A percentile compares a stretch with the other conserved stretches of the same genome.
These are phyloP conservation scores for Coemansia sp. DNA, from an alignment of 192 early-diverging fungal species.

Conservation along the genomic window DNA sequence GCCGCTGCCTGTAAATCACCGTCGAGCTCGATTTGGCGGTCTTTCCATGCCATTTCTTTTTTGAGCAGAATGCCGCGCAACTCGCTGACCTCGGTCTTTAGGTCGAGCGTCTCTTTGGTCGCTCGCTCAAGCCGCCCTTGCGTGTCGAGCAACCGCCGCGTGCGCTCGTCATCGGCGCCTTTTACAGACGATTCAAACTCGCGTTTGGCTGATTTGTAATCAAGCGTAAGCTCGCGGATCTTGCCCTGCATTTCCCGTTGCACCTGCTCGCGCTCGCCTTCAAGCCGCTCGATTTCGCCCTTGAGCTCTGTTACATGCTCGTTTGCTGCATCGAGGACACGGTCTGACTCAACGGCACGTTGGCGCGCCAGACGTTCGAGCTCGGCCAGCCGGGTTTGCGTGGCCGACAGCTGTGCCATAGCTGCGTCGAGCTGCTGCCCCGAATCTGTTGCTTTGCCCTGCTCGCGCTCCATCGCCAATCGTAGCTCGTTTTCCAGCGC, in stretches of 20 bases:
- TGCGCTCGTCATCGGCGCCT: conserved; percentile 34
- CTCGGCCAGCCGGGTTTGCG: conserved; percentile 20
- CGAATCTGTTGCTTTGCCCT: conserved; percentile 1
- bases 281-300: conserved; percentile 36
- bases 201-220: conserved; percentile 38
- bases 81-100: conserved; percentile 42
- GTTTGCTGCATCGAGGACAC: conserved; percentile 35
- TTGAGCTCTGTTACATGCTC: conserved; percentile 34
- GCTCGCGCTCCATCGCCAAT: conserved; percentile 22
- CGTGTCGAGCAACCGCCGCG: conserved; percentile 32
- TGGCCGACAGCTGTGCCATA: conserved; percentile 17
- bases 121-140: conserved; percentile 34
- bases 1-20: conserved; percentile 39
- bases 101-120: conserved; percentile 27
- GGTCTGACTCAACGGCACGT: conserved; percentile 25
- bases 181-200: conserved; percentile 39
- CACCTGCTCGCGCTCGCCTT: conserved; percentile 40
- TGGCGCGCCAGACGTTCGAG: conserved; percentile 41
- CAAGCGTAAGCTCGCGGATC: conserved; percentile 36
- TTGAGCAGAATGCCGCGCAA: conserved; percentile 43
- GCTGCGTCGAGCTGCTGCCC: conserved; percentile 32
- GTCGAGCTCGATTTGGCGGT: conserved; percentile 31
- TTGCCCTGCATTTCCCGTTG: conserved; percentile 39
- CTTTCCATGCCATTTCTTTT: conserved; percentile 47
- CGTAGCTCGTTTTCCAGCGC: conserved; percentile 48